Conservation (phyloP, 345 rosid genomes). For the Brassica rapa region DNA sequence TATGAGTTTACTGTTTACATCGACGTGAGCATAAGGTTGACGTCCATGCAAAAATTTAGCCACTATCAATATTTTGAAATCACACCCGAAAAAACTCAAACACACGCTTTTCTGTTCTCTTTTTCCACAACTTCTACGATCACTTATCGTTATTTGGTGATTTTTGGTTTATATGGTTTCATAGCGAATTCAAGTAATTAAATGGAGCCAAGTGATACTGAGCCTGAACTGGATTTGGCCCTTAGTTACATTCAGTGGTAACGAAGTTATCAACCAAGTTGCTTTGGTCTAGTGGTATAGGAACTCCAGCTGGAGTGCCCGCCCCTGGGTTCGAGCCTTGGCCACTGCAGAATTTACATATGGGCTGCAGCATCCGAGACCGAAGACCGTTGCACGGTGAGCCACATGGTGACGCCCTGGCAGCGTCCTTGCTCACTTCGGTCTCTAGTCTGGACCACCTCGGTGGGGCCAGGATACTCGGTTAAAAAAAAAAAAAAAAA, state of each 20-base stretch:
- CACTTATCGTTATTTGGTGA: neutral
- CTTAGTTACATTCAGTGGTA: neutral
- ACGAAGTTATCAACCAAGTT: neutral
- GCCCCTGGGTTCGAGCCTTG: too few relatives aligned
- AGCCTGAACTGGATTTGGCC: neutral
- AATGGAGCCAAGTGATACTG: too few relatives aligned
- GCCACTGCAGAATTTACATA: too few relatives aligned
- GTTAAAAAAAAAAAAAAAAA: too few relatives aligned
- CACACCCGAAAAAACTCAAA: neutral
- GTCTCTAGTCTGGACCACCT: too few relatives aligned
- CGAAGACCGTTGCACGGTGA: too few relatives aligned
- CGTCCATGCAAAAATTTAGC: neutral
- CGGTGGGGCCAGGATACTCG: too few relatives aligned
- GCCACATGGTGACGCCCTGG: too few relatives aligned
- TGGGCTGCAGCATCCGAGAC: too few relatives aligned
- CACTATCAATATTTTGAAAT: neutral
- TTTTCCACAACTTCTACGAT: neutral
- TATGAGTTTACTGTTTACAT: neutral
- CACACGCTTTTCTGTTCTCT: neutral
- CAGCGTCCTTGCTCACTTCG: too few relatives aligned
- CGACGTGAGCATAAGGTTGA: neutral
- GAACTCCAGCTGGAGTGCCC: too few relatives aligned
- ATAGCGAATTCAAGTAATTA: neutral
- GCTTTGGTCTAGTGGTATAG: too few relatives aligned
- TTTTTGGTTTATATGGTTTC: neutral